These are phyloP conservation scores for Proteromonas lacertae DNA, from an alignment of 352 stramenopile species.

Conservation along the genomic window DNA sequence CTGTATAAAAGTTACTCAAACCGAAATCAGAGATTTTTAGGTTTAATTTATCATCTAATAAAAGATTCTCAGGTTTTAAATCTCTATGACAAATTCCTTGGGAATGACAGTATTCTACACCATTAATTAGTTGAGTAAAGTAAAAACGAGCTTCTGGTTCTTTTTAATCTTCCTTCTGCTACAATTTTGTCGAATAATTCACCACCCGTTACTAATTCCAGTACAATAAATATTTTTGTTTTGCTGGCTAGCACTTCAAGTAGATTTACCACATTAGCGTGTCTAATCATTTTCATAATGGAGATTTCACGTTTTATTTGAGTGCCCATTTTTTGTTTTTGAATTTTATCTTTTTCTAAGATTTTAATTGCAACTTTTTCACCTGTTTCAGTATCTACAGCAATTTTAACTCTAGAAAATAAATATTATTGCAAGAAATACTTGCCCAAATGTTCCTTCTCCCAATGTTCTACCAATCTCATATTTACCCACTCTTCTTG, in stretches of 20 bases:
- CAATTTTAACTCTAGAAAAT: slow-evolving; percentile 17
- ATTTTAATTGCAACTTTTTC: slow-evolving; percentile 83
- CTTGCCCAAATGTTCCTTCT: slow-evolving; percentile 79
- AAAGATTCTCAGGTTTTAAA: slow-evolving; percentile 72
- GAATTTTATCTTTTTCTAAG: slow-evolving; percentile 85
- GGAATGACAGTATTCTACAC: slow-evolving; percentile 70
- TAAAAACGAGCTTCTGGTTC: slow-evolving; percentile 86
- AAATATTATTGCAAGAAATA: slow-evolving; percentile 7
- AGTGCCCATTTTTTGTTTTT: slow-evolving; percentile 87
- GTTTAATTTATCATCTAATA: slow-evolving; percentile 69
- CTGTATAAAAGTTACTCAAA: slow-evolving; percentile 56
- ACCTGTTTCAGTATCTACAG: slow-evolving; percentile 66
- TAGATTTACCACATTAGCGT: slow-evolving; percentile 22
- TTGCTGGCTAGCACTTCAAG: slow-evolving; percentile 39
- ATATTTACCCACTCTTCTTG: slow-evolving; percentile 55
- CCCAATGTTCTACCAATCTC: slow-evolving; percentile 73
- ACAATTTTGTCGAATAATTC: too few species aligned
- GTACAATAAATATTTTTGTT: slow-evolving; percentile 70
- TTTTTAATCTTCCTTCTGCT: slow-evolving; percentile 52
- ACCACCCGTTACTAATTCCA: slow-evolving; percentile 46
- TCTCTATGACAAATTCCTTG: too few species aligned
- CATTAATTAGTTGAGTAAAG: slow-evolving; percentile 83
- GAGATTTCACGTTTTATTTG: slow-evolving; percentile 94
- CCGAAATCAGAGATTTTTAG: slow-evolving; percentile 98
- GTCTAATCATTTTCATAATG: slow-evolving; percentile 78